These are phyloP conservation scores for Helicocarpus griseus DNA, from an alignment of 2,329 filamentous ascomycete species.

Conservation along the genomic window DNA sequence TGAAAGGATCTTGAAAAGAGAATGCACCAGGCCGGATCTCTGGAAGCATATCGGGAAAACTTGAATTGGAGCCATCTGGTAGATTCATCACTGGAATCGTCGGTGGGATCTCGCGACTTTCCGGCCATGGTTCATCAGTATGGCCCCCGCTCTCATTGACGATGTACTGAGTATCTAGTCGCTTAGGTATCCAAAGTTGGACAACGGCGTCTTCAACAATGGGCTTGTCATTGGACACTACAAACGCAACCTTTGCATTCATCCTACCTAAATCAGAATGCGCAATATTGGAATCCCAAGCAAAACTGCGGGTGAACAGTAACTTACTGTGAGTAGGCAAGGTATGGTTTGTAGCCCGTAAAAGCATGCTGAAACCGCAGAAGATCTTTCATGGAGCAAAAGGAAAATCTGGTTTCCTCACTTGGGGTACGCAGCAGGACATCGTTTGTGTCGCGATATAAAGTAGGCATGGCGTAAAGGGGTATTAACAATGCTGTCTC, in stretches of 20 bases:
- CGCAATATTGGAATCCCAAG: background rate
- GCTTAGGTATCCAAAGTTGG: slow-evolving; percentile 4
- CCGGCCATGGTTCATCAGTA: background rate
- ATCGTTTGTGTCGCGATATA: background rate
- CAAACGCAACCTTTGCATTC: background rate
- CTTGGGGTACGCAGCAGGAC: background rate
- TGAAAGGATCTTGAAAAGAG: background rate
- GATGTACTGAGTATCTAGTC: background rate
- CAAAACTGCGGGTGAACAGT: background rate
- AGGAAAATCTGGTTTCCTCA: slow-evolving; percentile 2
- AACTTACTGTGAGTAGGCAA: background rate
- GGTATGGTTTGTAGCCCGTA: slow-evolving; percentile 1
- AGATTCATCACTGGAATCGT: background rate
- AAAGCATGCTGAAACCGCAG: slow-evolving; percentile 5
- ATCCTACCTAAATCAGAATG: background rate
- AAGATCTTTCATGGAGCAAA: slow-evolving; percentile 2
- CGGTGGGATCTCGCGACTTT: background rate
- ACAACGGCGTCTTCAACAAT: slow-evolving; percentile 1
- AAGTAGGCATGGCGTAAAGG: slow-evolving; percentile 4
- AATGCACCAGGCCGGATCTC: background rate
- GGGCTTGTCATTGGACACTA: background rate
- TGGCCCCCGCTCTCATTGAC: background rate
- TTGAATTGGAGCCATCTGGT: background rate
- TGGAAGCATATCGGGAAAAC: background rate
- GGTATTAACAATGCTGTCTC: background rate